Evolutionary conservation across 371 early-diverging fungal genomes (phyloP).

Genomic region (Mucor irregularis): DNA sequence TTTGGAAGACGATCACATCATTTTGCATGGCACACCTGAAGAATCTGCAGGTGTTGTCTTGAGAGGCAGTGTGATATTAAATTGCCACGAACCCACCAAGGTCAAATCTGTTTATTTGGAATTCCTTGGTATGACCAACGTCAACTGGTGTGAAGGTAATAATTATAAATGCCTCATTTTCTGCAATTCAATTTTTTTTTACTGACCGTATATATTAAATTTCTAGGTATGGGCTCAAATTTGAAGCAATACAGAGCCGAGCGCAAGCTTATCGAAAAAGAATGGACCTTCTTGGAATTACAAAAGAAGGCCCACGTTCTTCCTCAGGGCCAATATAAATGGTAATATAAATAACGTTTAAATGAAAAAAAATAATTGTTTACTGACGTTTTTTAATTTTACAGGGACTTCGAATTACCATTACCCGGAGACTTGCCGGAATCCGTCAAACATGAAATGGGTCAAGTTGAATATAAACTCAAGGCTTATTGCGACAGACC

Average conservation of each 20-base stretch:
- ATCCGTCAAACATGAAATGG: constrained; percentile 32
- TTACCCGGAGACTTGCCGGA: constrained; percentile 44
- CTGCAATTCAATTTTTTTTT: background rate
- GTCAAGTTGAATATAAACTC: constrained; percentile 28
- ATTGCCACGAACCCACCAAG: constrained; percentile 27
- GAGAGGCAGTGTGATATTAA: constrained; percentile 26
- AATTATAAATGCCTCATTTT: background rate
- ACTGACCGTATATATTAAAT: background rate
- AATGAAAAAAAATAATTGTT: background rate
- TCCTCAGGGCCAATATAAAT: constrained; percentile 25
- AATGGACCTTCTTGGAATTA: constrained; percentile 19
- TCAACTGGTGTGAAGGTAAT: constrained; percentile 36
- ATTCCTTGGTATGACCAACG: constrained; percentile 26
- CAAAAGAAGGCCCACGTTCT: constrained; percentile 22
- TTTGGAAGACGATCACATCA: constrained; percentile 28
- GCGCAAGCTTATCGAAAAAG: constrained; percentile 20
- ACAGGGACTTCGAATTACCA: constrained; percentile 39
- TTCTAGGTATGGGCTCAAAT: constrained; percentile 7
- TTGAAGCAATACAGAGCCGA: constrained; percentile 14
- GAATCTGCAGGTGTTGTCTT: constrained; percentile 36
- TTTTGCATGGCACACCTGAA: constrained; percentile 25
- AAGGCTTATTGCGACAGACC: constrained; percentile 42
- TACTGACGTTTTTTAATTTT: background rate
- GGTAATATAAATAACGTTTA: constrained; percentile 25
- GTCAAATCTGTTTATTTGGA: constrained; percentile 28